phyloP scores from a whole-genome alignment of 139 green algal genomes.

The Chlorella sorokiniana region DNA sequence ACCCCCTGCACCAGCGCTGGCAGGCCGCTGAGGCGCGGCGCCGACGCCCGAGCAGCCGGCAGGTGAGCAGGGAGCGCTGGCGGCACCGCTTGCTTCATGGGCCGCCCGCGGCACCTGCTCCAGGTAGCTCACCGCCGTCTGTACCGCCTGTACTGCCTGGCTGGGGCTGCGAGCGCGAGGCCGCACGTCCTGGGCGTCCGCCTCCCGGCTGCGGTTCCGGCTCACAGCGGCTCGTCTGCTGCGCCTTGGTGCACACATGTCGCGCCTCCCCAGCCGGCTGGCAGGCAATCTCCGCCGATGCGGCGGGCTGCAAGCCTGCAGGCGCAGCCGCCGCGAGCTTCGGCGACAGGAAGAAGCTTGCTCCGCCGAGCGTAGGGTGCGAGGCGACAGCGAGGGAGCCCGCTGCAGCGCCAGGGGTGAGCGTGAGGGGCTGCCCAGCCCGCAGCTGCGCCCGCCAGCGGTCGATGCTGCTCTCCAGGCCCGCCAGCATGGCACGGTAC shows the following conservation, averaged over 20 bases:
- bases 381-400: neutral
- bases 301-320: neutral
- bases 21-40: neutral
- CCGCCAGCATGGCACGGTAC: constrained; percentile 13
- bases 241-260: too few species aligned
- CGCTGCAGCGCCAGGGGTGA: neutral
- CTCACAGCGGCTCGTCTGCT: too few species aligned
- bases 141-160: neutral
- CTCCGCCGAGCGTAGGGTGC: neutral
- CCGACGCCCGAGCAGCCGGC: neutral
- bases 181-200: neutral
- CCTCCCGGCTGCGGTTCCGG: neutral
- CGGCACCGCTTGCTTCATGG: too few species aligned
- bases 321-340: neutral
- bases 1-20: neutral
- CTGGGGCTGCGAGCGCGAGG: neutral
- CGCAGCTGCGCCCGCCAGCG: constrained; percentile 27
- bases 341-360: constrained; percentile 19
- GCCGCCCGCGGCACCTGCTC: too few species aligned
- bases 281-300: neutral
- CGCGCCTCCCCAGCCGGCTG: neutral
- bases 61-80: constrained; percentile 5
- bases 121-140: constrained; percentile 10
- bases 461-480: constrained; percentile 29
- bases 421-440: constrained; percentile 1